These are phyloP conservation scores for Rosa hybrid DNA, from an alignment of 331 rosid species.

Conservation along the genomic window DNA sequence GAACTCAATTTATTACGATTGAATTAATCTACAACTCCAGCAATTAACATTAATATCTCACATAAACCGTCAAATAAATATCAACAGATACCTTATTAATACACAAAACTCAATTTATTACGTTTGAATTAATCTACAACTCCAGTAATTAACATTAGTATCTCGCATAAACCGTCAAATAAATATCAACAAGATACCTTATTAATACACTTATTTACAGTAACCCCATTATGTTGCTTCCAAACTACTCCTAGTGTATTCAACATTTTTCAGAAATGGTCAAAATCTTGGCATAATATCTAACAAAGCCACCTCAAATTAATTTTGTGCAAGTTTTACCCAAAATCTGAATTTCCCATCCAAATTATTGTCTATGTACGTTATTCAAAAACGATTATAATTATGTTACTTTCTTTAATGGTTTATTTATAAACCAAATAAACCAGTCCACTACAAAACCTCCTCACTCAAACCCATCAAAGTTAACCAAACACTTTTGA, in stretches of 20 bases:
- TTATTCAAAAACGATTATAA: background rate
- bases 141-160: background rate
- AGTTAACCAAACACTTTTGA: background rate
- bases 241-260: background rate
- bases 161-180: background rate
- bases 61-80: background rate
- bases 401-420: slow-evolving; percentile 23
- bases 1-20: background rate
- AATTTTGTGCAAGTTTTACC: background rate
- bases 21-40: slow-evolving; percentile 4
- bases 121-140: slow-evolving; percentile 1
- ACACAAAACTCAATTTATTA: background rate
- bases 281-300: slow-evolving; percentile 3
- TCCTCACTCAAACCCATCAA: slow-evolving; percentile 18
- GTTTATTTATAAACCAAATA: slow-evolving; percentile 42
- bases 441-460: slow-evolving; percentile 9
- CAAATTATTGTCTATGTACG: background rate
- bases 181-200: background rate
- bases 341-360: too few species aligned
- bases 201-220: background rate
- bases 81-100: background rate
- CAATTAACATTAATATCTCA: background rate
- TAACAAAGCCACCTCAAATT: background rate
- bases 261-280: slow-evolving; percentile 1
- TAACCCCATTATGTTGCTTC: background rate